Evolutionary conservation across 345 rosid genomes (phyloP), one percentile per base, ranked within the genome.

Genomic region (Moricandia arvensis): DNA sequence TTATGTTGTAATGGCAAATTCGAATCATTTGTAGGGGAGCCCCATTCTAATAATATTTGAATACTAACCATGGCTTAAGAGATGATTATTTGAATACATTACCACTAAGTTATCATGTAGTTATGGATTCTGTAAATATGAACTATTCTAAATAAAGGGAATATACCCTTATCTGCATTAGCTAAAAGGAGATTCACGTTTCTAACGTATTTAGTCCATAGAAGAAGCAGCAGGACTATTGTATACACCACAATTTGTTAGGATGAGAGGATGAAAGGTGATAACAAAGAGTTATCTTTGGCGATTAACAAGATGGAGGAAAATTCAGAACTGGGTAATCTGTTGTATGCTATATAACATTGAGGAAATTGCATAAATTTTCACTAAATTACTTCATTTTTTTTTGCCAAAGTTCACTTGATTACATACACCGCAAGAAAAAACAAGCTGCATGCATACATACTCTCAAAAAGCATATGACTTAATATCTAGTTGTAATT

Each of bases 21-120:
- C 10, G 53, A 63, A 54, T 9, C n/a, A 9, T 53, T 51, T 47
- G 2, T 2, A 29, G 5, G 31, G 31, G 17, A 45, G 6, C 8
- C 17, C 2, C 11, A 21, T 26, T 53, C 6, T 34, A 15, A 35
- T 35, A 63, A 16, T 73, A 26, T 26, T 13, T 60, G 31, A 53
- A 51, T 51, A 63, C 12, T 26, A 15, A 26, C 54, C 5, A 35
- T 63, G 3, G 5, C 8, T 5, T 53, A 7, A 53, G 3, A 0
- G 43, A 12, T 8, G 26, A 59, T 55, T 3, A 7, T n/a, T 35
- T 11, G 51, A 11, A 59, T 11, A 41, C 26, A 58, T 33, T 21
- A 31, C 72, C 60, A 58, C 35, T 15, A n/a, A 33, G 24, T 41
- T 65, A 58, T 41, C 17, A 74, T 66, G 13, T 17, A 41, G 47